Evolutionary conservation across 805 yeast genomes (phyloP).

Genomic region (Kluyveromyces nonfermentans): DNA sequence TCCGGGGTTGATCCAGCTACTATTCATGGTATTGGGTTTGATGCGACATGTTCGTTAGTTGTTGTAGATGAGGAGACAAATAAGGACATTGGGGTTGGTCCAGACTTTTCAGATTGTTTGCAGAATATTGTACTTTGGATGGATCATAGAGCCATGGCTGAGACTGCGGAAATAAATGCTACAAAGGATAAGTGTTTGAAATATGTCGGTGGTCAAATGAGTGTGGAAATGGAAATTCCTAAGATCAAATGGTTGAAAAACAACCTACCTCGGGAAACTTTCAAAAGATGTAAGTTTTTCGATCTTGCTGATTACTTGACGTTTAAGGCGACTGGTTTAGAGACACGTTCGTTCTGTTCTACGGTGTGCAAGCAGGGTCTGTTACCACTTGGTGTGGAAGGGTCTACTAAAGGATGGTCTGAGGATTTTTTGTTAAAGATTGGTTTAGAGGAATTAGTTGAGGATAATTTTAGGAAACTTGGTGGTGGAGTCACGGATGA

Average conservation of each 20-base stretch:
- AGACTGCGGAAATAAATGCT: conserved; percentile 71
- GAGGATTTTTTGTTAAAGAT: conserved; percentile 58
- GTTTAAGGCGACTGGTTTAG: conserved; percentile 80
- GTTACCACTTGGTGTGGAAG: conserved; percentile 87
- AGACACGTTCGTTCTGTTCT: conserved; percentile 82
- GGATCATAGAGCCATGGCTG: conserved; percentile 91
- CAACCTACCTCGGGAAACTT: conserved; percentile 55
- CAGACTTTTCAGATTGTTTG: conserved; percentile 60
- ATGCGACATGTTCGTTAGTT: conserved; percentile 94
- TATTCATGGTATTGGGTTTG: conserved; percentile 87
- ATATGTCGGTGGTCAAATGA: conserved; percentile 96
- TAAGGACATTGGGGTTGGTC: conserved; percentile 82
- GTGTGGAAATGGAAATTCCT: conserved; percentile 97
- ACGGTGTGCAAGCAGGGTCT: conserved; percentile 94
- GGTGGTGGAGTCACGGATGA: conserved; percentile 71
- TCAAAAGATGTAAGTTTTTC: conserved; percentile 64
- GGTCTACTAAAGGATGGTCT: conserved; percentile 84
- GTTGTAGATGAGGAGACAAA: conserved; percentile 59
- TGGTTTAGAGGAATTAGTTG: conserved; percentile 68
- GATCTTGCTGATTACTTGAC: conserved; percentile 90
- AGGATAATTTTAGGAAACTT: conserved; percentile 62
- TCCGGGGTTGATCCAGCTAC: conserved; percentile 58
- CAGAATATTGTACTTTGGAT: conserved; percentile 93
- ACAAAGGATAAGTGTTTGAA: conserved; percentile 72
- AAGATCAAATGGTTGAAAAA: conserved; percentile 94